Percentiles rank a stretch among this genome's conserved stretches.
Conservation (phyloP, 2,329 filamentous ascomycete species). For the Diaporthe aspalathi region DNA sequence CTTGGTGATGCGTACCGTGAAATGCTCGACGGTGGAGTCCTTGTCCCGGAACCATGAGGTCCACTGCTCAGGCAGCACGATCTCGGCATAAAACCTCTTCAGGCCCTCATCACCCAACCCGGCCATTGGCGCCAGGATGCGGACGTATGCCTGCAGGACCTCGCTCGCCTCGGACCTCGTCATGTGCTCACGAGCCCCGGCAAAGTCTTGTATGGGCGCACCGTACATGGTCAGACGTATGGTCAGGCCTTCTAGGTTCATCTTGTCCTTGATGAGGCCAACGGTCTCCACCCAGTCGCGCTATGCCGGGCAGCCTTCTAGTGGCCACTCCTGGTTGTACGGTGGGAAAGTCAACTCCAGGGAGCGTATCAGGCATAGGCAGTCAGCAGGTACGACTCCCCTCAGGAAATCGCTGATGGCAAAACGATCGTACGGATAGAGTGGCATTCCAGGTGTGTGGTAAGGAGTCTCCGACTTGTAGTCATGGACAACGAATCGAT, state of each 20-base stretch:
- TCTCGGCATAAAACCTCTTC: neutral
- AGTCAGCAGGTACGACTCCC: neutral
- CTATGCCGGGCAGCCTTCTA: neutral
- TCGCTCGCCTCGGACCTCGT: neutral
- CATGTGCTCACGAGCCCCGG: neutral
- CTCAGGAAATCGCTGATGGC: neutral
- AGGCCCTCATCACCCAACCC: neutral
- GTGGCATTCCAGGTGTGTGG: fast-evolving
- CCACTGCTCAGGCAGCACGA: neutral
- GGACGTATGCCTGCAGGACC: neutral
- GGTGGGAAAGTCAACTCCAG: neutral
- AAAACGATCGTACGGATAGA: neutral
- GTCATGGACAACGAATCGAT: neutral
- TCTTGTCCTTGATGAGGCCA: neutral
- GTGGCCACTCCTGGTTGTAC: neutral
- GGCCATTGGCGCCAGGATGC: neutral
- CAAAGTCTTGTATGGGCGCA: neutral
- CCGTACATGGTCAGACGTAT: neutral
- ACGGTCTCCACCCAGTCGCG: neutral
- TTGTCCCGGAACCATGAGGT: neutral
- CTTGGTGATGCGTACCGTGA: neutral
- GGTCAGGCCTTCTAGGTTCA: neutral
- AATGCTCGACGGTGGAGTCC: too few species aligned
- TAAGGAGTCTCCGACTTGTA: neutral
- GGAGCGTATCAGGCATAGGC: neutral